These are phyloP conservation scores for Petrea volubilis DNA, from an alignment of 257 asterid genomes.

Conservation along the genomic window DNA sequence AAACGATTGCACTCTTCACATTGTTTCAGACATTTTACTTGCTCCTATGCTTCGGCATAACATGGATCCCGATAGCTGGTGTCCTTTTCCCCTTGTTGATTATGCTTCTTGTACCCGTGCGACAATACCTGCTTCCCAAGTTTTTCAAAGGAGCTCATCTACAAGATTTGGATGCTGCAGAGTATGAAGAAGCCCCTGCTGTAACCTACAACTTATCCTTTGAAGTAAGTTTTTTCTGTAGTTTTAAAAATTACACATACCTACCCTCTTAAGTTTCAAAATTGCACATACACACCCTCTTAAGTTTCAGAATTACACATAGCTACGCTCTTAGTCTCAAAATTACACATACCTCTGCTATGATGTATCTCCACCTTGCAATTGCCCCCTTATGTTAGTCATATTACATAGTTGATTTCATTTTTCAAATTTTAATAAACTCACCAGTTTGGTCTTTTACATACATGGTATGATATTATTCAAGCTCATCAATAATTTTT, in stretches of 20 bases:
- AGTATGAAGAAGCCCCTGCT: constrained; percentile 94
- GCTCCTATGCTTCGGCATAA: constrained; percentile 86
- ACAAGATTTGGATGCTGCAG: constrained; percentile 95
- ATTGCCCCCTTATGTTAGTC: too few relatives aligned
- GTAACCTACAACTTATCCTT: constrained; percentile 55
- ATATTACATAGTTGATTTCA: too few relatives aligned
- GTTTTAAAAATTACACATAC: background rate
- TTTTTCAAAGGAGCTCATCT: constrained; percentile 87
- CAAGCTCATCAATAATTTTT: too few relatives aligned
- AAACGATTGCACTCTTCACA: constrained; percentile 81
- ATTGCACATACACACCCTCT: too few relatives aligned
- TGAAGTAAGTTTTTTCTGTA: constrained; percentile 51
- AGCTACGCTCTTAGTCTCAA: too few relatives aligned
- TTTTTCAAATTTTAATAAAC: too few relatives aligned
- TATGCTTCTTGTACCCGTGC: constrained; percentile 91
- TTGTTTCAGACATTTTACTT: constrained; percentile 81
- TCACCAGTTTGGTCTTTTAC: too few relatives aligned
- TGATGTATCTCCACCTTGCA: too few relatives aligned
- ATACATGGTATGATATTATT: too few relatives aligned
- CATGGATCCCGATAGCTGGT: constrained; percentile 98
- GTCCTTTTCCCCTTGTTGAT: constrained; percentile 89
- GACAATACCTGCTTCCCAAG: constrained; percentile 85
- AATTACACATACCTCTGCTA: too few relatives aligned
- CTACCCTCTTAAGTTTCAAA: too few relatives aligned
- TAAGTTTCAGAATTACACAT: too few relatives aligned